Percentiles rank a stretch among this genome's conserved stretches.
Conservation (phyloP, 2,329 filamentous ascomycete species). For the Nemania sp. region DNA sequence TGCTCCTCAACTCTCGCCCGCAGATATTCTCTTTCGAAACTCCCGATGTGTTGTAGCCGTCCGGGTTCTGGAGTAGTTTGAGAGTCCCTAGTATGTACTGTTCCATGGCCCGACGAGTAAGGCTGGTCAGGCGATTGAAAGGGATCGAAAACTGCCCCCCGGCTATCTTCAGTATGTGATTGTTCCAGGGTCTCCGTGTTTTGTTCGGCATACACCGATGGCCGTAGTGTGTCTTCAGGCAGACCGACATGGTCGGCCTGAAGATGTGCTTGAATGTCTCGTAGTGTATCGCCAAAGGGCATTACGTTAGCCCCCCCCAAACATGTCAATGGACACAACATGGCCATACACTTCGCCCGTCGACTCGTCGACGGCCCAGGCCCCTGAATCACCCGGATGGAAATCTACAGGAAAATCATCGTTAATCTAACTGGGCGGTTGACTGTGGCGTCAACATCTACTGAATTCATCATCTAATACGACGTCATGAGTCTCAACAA, state of each 20-base stretch:
- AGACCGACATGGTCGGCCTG: slow-evolving; percentile 6
- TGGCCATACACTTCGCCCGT: slow-evolving; percentile 23
- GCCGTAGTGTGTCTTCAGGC: not conserved
- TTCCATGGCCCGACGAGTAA: too few species aligned
- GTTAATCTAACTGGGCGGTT: not conserved
- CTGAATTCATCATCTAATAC: slow-evolving; percentile 9
- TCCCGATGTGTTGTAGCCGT: too few species aligned
- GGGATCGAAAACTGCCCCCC: too few species aligned
- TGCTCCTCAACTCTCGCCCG: too few species aligned
- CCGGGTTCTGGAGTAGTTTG: too few species aligned
- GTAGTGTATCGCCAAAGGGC: slow-evolving; percentile 12
- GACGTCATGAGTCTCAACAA: slow-evolving; percentile 19
- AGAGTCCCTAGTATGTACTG: too few species aligned
- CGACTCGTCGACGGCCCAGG: slow-evolving; percentile 12
- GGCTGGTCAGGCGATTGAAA: too few species aligned
- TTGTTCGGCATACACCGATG: too few species aligned
- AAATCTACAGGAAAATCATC: slow-evolving; percentile 7
- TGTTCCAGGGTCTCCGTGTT: too few species aligned
- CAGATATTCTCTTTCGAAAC: too few species aligned
- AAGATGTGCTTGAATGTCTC: slow-evolving; percentile 15
- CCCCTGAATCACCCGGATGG: slow-evolving; percentile 15
- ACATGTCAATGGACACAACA: slow-evolving; percentile 20
- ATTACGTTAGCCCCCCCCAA: slow-evolving; percentile 21
- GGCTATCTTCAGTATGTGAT: too few species aligned
- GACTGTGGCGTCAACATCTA: not conserved